Evolutionary conservation across 257 asterid species (phyloP), one percentile per base, ranked within the genome.

Genomic region (Primulina eburnea): DNA sequence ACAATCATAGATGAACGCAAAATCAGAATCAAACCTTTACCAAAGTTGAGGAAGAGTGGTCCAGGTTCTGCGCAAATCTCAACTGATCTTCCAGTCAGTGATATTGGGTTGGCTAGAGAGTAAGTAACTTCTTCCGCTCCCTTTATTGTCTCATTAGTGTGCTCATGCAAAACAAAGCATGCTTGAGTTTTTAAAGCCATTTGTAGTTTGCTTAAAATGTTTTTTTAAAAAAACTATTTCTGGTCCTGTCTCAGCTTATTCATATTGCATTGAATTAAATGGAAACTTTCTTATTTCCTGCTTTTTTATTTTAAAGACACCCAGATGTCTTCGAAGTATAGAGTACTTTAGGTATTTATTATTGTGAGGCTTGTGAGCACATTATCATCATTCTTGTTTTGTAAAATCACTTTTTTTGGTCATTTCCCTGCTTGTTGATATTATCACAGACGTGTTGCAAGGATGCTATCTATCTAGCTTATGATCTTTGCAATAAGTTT

Each of bases 21-120:
- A 80, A 94, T 94, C 82, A 86, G 98, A 84, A 94, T 94, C 83
- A 78, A 84, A 72, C 92, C 99, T 61, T 73, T 94, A 77, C 96
- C 97, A 20, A 94, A 91, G 79, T 70, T 80, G 70, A 93, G 88
- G 86, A 85, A 76, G 83, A 67, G 72, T 76, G 72, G 71, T 71
- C 74, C 84, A 40, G 73, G 68, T 73, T 76, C 81, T 66, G 71
- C 86, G 26, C 83, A 77, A 72, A 50, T 81, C 65, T 71, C 90
- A 63, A 68, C 71, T 60, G 96, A 82, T 81, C 77, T 83, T 73
- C 80, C 92, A 59, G 84, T 76, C 83, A 86, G 81, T 67, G 89
- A 86, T 74, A 73, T 83, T 81, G 92, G 83, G 21, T 73, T 83
- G 76, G 52, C 85, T 1, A 82, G 95, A 85, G 78, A 88, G 96